A percentile compares a stretch with the other conserved stretches of the same genome.
These are phyloP conservation scores for Coccomyxa sp. DNA, from an alignment of 139 green algal genomes.

Conservation along the genomic window DNA sequence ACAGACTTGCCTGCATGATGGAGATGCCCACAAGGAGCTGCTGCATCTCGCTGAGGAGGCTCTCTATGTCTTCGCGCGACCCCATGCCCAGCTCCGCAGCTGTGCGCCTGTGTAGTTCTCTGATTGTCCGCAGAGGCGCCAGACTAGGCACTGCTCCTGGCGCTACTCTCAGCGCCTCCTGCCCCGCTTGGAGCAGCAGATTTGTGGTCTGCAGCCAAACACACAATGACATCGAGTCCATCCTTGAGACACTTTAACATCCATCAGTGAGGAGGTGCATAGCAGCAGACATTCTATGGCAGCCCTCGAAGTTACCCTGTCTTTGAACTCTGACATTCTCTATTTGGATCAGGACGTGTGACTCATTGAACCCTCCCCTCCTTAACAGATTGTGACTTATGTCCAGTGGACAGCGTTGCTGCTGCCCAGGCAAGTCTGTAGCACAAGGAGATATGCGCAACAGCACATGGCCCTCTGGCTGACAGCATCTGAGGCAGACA, in stretches of 20 bases:
- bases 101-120: conserved; percentile 65
- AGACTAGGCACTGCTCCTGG: conserved; percentile 49
- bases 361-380: not conserved
- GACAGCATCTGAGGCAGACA: not conserved
- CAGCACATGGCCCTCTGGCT: not conserved
- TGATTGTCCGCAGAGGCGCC: conserved; percentile 60
- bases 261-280: no score
- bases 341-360: not conserved
- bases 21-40: conserved; percentile 87
- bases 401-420: no score
- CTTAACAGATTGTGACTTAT: not conserved
- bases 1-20: conserved; percentile 68
- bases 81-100: conserved; percentile 54
- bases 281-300: not conserved
- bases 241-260: not conserved
- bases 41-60: conserved; percentile 75
- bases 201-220: conserved; percentile 84
- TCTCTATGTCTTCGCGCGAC: conserved; percentile 56
- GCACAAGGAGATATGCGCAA: no score
- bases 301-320: not conserved
- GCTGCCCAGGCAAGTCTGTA: no score
- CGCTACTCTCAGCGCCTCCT: conserved; percentile 59
- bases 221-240: not conserved
- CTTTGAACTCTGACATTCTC: not conserved
- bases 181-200: conserved; percentile 82